Evolutionary conservation across 306 rosid species (phyloP).

Genomic region (Malus domestica): DNA sequence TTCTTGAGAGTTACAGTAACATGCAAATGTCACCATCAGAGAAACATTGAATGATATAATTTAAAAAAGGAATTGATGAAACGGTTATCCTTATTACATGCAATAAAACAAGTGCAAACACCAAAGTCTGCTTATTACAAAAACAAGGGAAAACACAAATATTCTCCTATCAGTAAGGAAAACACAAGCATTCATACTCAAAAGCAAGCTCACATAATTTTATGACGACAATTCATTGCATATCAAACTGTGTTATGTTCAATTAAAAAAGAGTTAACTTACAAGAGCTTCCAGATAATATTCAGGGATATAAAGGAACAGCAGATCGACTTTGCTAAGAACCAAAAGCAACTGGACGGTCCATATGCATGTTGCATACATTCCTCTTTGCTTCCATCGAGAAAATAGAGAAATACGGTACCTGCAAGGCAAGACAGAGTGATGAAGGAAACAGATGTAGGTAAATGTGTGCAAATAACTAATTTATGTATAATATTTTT

Average conservation of each 20-base stretch:
- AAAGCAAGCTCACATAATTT: not conserved
- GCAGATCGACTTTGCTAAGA: conserved; percentile 73
- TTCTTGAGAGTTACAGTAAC: not conserved
- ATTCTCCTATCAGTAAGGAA: not conserved
- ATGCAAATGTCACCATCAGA: not conserved
- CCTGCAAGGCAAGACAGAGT: conserved; percentile 38
- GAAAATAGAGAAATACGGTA: conserved; percentile 71
- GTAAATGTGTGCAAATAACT: not conserved
- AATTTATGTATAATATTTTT: not conserved
- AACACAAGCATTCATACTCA: not conserved
- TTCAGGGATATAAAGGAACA: conserved; percentile 82
- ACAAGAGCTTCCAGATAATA: conserved; percentile 88
- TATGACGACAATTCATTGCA: not conserved
- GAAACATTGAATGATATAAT: not conserved
- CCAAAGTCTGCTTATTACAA: not conserved
- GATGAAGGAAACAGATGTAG: not conserved
- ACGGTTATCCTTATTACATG: conserved; percentile 4
- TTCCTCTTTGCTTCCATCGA: conserved; percentile 94
- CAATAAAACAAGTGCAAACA: not conserved
- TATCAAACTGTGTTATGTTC: not conserved
- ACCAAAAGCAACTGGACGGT: conserved; percentile 86
- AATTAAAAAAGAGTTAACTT: conserved; percentile 21
- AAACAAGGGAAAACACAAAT: not conserved
- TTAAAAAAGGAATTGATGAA: not conserved
- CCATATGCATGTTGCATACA: conserved; percentile 98